phyloP scores from a whole-genome alignment of 208 protist genomes.

The Leishmania lainsoni region DNA sequence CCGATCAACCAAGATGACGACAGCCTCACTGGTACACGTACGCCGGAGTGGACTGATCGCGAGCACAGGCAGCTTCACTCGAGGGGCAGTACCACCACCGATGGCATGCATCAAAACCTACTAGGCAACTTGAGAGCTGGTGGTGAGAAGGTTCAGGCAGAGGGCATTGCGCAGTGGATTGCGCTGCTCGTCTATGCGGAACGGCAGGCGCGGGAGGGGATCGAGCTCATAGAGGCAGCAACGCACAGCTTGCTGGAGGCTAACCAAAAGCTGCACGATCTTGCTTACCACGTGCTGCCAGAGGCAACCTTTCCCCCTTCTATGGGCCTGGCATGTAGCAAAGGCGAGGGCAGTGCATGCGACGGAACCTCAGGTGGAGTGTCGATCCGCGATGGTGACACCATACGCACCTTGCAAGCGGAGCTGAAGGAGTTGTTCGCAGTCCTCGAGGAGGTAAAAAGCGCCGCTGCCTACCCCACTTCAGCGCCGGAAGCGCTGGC shows the following conservation, averaged over 20 bases:
- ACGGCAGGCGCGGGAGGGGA: constrained; percentile 4
- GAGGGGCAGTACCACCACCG: neutral
- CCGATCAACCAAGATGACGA: constrained; percentile 13
- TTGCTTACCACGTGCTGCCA: neutral
- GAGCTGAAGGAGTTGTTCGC: constrained; percentile 23
- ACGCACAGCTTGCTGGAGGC: constrained; percentile 21
- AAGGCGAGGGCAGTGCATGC: neutral
- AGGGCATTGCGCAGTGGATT: neutral
- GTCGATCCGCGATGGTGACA: neutral
- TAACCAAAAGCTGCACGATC: neutral
- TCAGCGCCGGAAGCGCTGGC: neutral
- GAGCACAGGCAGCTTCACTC: neutral
- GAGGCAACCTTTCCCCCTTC: neutral
- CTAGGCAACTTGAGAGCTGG: neutral
- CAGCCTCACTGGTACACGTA: constrained; percentile 12
- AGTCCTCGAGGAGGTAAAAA: constrained; percentile 1
- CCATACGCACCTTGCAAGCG: constrained; percentile 4
- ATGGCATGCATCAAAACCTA: neutral
- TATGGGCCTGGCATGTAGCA: neutral
- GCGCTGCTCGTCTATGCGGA: constrained; percentile 6
- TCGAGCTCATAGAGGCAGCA: constrained; percentile 21
- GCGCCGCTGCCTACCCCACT: neutral
- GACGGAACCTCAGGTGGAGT: neutral
- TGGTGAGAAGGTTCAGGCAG: neutral
- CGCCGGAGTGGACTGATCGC: constrained; percentile 2